Evolutionary conservation across 1,139 yeast genomes (phyloP).

Genomic region (Taphrina wiesneri): DNA sequence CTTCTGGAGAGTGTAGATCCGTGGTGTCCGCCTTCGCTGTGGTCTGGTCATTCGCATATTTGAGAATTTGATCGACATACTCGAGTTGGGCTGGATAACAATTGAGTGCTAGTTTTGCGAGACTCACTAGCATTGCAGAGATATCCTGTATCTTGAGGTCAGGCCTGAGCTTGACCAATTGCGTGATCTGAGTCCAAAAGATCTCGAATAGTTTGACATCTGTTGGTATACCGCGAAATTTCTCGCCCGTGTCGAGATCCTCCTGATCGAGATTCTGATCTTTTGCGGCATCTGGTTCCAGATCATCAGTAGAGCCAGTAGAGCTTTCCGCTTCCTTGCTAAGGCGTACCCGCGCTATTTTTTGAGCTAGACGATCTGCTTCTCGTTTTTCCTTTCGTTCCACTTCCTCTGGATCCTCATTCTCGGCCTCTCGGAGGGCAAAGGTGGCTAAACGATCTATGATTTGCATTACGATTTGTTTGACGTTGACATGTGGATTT

Average conservation of each 20-base stretch:
- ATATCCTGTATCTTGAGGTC: conserved; percentile 67
- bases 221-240: conserved; percentile 33
- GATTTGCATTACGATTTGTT: conserved; percentile 66
- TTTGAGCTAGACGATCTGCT: conserved; percentile 37
- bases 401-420: conserved; percentile 38
- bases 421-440: conserved; percentile 46
- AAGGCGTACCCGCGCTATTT: conserved; percentile 37
- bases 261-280: no score
- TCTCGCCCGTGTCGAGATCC: not conserved
- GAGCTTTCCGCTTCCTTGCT: not conserved
- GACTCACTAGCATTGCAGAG: conserved; percentile 63
- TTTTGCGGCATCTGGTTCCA: not conserved
- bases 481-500: conserved; percentile 68
- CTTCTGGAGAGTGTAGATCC: conserved; percentile 43
- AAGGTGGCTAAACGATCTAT: conserved; percentile 72
- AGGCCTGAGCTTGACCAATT: conserved; percentile 61
- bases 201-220: conserved; percentile 37
- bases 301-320: not conserved
- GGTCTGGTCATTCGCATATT: conserved; percentile 59
- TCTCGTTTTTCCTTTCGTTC: conserved; percentile 39
- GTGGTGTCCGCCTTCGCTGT: conserved; percentile 43
- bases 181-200: conserved; percentile 41
- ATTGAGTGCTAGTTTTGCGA: conserved; percentile 62
- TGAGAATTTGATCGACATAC: conserved; percentile 63
- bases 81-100: conserved; percentile 65